Conservation (phyloP, 768 basidiomycete genomes). For the Suillus variegatus region DNA sequence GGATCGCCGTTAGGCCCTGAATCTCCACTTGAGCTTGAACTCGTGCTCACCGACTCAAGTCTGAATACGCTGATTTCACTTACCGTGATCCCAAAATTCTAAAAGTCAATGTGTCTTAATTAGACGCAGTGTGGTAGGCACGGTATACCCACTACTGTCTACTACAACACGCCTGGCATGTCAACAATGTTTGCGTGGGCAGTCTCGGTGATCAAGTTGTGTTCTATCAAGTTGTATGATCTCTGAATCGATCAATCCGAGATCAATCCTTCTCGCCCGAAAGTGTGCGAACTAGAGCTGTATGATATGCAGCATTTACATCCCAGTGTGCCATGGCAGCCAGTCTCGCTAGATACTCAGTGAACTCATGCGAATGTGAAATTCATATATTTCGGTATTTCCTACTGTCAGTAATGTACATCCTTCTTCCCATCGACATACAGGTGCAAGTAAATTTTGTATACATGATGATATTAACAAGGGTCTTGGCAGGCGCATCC, state of each 20-base stretch:
- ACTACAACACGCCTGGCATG: neutral
- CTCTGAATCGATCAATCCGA: neutral
- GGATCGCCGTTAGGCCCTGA: too few species aligned
- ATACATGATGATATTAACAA: neutral
- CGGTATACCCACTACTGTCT: neutral
- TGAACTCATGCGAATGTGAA: neutral
- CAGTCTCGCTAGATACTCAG: neutral
- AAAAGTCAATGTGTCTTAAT: too few species aligned
- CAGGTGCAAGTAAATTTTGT: neutral
- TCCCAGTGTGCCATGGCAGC: too few species aligned
- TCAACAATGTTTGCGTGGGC: neutral
- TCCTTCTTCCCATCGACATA: neutral
- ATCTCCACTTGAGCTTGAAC: neutral
- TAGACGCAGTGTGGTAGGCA: neutral
- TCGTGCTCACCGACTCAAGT: neutral
- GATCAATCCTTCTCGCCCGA: neutral
- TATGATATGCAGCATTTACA: neutral
- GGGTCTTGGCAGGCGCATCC: neutral
- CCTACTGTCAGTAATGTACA: conserved; percentile 1
- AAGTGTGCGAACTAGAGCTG: neutral
- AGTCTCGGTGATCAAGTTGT: neutral
- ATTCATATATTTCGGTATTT: neutral
- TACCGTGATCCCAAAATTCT: too few species aligned
- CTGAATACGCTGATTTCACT: neutral
- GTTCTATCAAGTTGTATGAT: neutral